Conservation (phyloP, 768 basidiomycete species). For the Boletellus ananiceps region DNA sequence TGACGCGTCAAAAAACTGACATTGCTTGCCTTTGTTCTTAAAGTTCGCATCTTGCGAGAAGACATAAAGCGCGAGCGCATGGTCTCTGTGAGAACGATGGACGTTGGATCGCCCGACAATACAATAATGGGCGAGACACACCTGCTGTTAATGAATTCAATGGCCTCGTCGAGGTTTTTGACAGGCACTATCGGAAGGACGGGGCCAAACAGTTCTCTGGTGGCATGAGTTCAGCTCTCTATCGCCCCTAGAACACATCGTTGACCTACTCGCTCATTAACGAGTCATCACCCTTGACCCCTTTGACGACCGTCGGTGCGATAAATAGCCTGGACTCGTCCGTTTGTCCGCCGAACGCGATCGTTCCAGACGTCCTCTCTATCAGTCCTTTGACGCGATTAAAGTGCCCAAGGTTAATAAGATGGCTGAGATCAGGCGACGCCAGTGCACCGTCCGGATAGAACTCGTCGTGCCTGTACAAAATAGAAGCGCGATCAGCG, state of each 20-base stretch:
- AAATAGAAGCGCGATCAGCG: neutral
- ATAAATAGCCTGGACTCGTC: slow-evolving; percentile 59
- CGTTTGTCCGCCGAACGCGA: slow-evolving; percentile 61
- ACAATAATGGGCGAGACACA: slow-evolving; percentile 22
- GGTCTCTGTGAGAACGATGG: slow-evolving; percentile 42
- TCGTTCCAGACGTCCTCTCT: slow-evolving; percentile 59
- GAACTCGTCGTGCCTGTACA: slow-evolving; percentile 23
- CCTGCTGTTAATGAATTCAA: slow-evolving; percentile 62
- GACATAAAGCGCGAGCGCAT: slow-evolving; percentile 74
- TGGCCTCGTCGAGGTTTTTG: slow-evolving; percentile 64
- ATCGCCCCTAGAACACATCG: neutral
- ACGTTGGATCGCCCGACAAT: neutral
- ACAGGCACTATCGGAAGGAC: slow-evolving; percentile 72
- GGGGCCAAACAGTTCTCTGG: slow-evolving; percentile 82
- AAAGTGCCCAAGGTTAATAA: slow-evolving; percentile 52
- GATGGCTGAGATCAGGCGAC: slow-evolving; percentile 44
- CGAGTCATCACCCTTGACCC: slow-evolving; percentile 59
- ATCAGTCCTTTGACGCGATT: slow-evolving; percentile 57
- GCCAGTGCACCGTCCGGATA: slow-evolving; percentile 42
- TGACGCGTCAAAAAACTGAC: neutral
- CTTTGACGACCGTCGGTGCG: slow-evolving; percentile 66
- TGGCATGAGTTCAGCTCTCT: neutral
- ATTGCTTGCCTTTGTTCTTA: slow-evolving; percentile 55
- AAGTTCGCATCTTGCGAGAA: slow-evolving; percentile 58
- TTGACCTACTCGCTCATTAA: slow-evolving; percentile 68